Evolutionary conservation across 768 basidiomycete species (phyloP).

Genomic region (Dentipellis sp.): DNA sequence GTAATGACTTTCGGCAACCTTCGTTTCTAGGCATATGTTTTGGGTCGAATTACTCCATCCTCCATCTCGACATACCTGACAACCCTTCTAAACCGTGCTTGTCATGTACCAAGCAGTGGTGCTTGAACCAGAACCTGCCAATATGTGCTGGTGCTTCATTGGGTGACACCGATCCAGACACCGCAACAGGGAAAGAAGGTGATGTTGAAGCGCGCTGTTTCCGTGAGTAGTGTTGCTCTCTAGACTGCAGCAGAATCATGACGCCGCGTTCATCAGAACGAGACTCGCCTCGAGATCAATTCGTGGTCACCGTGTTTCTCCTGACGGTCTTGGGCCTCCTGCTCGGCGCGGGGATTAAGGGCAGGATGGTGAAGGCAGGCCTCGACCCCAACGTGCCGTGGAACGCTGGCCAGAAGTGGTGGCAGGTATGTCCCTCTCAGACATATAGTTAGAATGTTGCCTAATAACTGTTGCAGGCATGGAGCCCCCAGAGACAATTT

Average conservation of each 20-base stretch:
- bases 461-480: background rate
- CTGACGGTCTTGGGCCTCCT: constrained; percentile 81
- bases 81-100: constrained; percentile 86
- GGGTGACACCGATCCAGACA: constrained; percentile 86
- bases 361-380: constrained; percentile 72
- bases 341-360: constrained; percentile 77
- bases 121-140: constrained; percentile 80
- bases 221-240: constrained; percentile 44
- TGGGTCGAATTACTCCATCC: constrained; percentile 75
- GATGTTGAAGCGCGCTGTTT: constrained; percentile 95
- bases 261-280: constrained; percentile 47
- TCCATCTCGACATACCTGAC: constrained; percentile 72
- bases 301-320: constrained; percentile 87
- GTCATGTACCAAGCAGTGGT: constrained; percentile 93
- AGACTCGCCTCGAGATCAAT: constrained; percentile 91
- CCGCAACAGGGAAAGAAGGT: constrained; percentile 89
- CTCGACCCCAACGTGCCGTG: constrained; percentile 55
- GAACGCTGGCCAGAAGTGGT: constrained; percentile 63
- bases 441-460: constrained; percentile 12
- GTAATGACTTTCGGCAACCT: background rate
- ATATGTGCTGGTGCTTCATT: constrained; percentile 77
- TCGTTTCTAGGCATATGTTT: constrained; percentile 76
- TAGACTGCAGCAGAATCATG: background rate
- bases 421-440: constrained; percentile 48
- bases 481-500: constrained; percentile 6